Evolutionary conservation across 495 filamentous ascomycete species (phyloP), one percentile per base, ranked within the genome.

Genomic region (Tuber magnatum): DNA sequence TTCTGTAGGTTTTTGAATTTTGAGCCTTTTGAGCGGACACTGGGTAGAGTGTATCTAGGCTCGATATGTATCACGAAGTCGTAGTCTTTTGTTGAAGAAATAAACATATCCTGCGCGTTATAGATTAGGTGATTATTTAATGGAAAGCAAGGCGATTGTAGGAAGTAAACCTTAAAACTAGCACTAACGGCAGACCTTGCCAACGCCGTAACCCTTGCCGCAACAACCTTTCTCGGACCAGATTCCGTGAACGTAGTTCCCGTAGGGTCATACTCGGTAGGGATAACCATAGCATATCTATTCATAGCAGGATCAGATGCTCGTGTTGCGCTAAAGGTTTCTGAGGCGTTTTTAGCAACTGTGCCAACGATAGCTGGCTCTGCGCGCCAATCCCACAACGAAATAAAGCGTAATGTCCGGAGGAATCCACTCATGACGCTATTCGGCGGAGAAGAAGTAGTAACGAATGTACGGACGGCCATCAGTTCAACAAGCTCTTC

Each of bases 281-380:
- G 93, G 0, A 89, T 91, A 82, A 97, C 92, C n/a, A 97, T 83
- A 18, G 90, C 89, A 14, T 92, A 87, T 69, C 90, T 90, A 83
- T 93, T 95, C 90, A 97, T 91, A 71, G 86, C 90, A 24, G 94
- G 93, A 80, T 99, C 96, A 70, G 93, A 90, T 77, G 90, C 93
- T 71, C 95, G 87, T 89, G 87, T 95, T 1, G 92, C 92, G 46
- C 91, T 87, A 73, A 98, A 90, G 0, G 90, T 89, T 28, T 90
- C 91, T 74, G 84, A 85, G 71, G 82, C 83, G 74, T 86, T 86
- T 79, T 90, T 86, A 38, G 76, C 74, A 65, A 71, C 77, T 51
- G 86, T 85, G 72, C 84, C 86, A 39, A 97, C 85, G 48, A 97
- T 87, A 41, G 97, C 86, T 0, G 95, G 92, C 40, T 93, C 90